A percentile compares a stretch with the other conserved stretches of the same genome.
phyloP scores from a whole-genome alignment of 495 filamentous ascomycete species.

The Aspergillus cavernicola region DNA sequence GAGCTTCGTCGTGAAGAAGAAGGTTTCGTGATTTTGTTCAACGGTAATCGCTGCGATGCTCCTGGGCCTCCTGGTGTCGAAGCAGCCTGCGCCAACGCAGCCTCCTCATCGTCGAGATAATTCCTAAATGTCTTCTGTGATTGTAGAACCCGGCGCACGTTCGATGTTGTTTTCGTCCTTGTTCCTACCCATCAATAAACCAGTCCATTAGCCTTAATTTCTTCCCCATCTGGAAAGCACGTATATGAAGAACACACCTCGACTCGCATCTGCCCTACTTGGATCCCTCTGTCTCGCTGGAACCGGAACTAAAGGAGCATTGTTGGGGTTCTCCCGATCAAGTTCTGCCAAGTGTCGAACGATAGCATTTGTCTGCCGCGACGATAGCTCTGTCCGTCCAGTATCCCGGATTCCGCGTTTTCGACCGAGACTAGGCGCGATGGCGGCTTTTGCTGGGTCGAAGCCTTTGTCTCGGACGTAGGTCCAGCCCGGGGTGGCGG shows the following conservation, averaged over 20 bases:
- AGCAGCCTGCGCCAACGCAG: constrained; percentile 50
- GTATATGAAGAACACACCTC: too few species aligned
- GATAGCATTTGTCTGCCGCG: constrained; percentile 72
- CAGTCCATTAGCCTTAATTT: too few species aligned
- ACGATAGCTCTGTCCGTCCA: constrained; percentile 57
- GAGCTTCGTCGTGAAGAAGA: constrained; percentile 28
- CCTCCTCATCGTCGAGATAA: constrained; percentile 85
- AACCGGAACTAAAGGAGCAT: constrained; percentile 66
- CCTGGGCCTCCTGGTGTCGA: constrained; percentile 22
- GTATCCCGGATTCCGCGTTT: constrained; percentile 61
- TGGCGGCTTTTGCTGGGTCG: constrained; percentile 55
- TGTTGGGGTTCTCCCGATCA: constrained; percentile 72
- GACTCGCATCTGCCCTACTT: constrained; percentile 20
- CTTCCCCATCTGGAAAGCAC: too few species aligned
- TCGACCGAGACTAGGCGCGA: constrained; percentile 55
- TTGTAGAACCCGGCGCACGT: constrained; percentile 84
- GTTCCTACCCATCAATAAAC: constrained; percentile 12
- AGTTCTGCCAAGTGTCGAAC: constrained; percentile 73
- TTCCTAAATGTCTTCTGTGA: constrained; percentile 91
- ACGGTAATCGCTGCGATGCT: constrained; percentile 15
- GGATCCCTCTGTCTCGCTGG: constrained; percentile 51
- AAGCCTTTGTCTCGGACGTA: constrained; percentile 76
- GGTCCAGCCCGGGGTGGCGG: constrained; percentile 76
- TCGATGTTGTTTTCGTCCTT: constrained; percentile 62
- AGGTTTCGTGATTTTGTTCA: constrained; percentile 21